A percentile compares a stretch with the other conserved stretches of the same genome.
Evolutionary conservation across 352 stramenopile genomes (phyloP).

Genomic region (Globisporangium carolinianum): DNA sequence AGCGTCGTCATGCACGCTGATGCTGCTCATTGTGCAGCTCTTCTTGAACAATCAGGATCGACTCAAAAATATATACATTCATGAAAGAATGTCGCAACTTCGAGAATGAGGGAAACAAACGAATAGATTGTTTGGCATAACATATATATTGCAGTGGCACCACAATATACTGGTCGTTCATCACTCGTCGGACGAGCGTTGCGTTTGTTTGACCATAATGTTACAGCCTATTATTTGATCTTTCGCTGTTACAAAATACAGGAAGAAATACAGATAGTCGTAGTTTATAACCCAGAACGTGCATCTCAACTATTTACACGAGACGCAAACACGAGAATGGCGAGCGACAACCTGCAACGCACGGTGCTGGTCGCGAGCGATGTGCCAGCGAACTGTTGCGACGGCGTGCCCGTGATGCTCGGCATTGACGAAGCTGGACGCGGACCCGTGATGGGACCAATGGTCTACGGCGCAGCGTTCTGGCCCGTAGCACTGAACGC

Average conservation of each 20-base stretch:
- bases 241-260: neutral
- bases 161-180: too few relatives aligned
- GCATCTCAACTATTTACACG: too few relatives aligned
- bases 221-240: neutral
- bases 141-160: too few relatives aligned
- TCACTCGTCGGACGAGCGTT: too few relatives aligned
- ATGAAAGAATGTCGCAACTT: neutral
- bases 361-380: slow-evolving; percentile 53
- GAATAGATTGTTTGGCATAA: too few relatives aligned
- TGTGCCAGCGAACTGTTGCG: slow-evolving; percentile 49
- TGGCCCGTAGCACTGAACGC: slow-evolving; percentile 73
- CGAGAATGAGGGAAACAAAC: too few relatives aligned
- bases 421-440: slow-evolving; percentile 94
- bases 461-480: slow-evolving; percentile 93
- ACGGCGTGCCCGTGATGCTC: slow-evolving; percentile 78
- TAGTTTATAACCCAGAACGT: too few relatives aligned
- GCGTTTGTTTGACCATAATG: too few relatives aligned
- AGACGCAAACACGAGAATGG: neutral
- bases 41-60: too few relatives aligned
- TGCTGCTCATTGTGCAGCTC: too few relatives aligned
- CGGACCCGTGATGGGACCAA: slow-evolving; percentile 91
- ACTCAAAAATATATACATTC: neutral
- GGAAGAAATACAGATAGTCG: neutral
- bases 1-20: neutral
- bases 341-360: slow-evolving; percentile 33